Conservation (phyloP, 306 rosid genomes). For the Sphenostylis stenocarpa region DNA sequence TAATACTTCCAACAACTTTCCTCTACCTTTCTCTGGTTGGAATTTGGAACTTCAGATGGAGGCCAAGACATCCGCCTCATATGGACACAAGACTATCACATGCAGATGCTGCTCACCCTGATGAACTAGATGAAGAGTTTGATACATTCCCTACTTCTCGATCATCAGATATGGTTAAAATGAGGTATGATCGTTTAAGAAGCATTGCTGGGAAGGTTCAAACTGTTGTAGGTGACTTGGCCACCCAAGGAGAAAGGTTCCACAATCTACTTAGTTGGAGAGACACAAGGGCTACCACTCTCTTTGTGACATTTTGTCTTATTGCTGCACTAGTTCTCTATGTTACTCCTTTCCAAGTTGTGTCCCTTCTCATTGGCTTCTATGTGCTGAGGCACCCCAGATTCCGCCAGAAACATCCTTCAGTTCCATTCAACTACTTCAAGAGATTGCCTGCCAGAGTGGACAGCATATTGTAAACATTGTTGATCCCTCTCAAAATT, state of each 20-base stretch:
- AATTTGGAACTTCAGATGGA: conserved; percentile 71
- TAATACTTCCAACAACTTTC: conserved; percentile 64
- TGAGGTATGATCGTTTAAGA: conserved; percentile 77
- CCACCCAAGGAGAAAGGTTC: conserved; percentile 83
- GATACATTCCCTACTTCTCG: conserved; percentile 77
- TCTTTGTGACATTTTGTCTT: conserved; percentile 59
- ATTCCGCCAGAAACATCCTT: conserved; percentile 70
- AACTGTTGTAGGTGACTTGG: conserved; percentile 73
- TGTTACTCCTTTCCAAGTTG: conserved; percentile 72
- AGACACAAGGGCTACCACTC: conserved; percentile 74
- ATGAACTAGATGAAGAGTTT: conserved; percentile 77
- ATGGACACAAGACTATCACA: conserved; percentile 80
- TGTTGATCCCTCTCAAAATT: neutral
- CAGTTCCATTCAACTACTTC: conserved; percentile 72
- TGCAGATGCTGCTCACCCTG: conserved; percentile 63
- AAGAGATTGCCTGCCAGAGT: conserved; percentile 79
- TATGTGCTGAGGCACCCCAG: conserved; percentile 71
- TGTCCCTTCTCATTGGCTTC: conserved; percentile 56
- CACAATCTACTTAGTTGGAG: conserved; percentile 79
- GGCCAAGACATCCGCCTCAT: conserved; percentile 81
- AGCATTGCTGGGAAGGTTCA: conserved; percentile 77
- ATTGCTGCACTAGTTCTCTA: conserved; percentile 65
- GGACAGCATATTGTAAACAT: conserved; percentile 59
- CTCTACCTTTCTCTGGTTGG: conserved; percentile 70
- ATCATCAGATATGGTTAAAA: conserved; percentile 48